Base-by-base conservation (phyloP, 768 basidiomycete genomes). In the Leccinum aurantiacum region DNA sequence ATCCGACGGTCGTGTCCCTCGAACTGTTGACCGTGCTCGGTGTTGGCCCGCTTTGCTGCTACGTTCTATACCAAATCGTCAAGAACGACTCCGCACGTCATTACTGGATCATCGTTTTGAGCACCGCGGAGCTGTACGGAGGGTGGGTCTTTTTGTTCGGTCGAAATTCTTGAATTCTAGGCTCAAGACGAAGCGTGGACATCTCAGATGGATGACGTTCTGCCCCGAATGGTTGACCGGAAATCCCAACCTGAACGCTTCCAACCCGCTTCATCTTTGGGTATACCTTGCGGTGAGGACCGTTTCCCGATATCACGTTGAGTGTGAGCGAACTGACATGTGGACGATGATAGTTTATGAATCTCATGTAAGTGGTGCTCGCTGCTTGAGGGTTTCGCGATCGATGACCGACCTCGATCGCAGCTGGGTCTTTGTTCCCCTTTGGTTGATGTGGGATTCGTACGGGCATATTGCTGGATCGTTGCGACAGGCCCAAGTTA, bases 151-250 rank as follows among this genome's bases (percentile, higher is more conserved):
- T 9, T 70, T n/a, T 31, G 31, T 55, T 44, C 9, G 29, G 22
- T 53, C 47, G 41, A 17, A 25, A 9, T 7, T 35, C 22, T 31
- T 4, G 0, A 27, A 6, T 2, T 17, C 35, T 7, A 5, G 15
- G 46, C 11, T 37, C 24, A 4, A 38, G 19, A 51, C 53, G 46
- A 56, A 17, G 38, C 52, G 27, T 47, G 29, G 15, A 54, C 24
- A 13, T 15, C 38, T 1, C 60, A 87, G 86, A 31, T 92, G 86
- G 86, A 92, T 93, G 91, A 93, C 91, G 3, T 93, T 93, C 75
- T 87, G 86, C 67, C 91, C 91, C 1, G 91, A 93, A 74, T 93
- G 90, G 90, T 75, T 93, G 52, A 86, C 82, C 1, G 90, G 89
- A 19, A 89, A 84, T 67, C 84, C 86, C 1, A 89, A 81, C 70